Evolutionary conservation across 129 eudicot genomes (phyloP).

Genomic region (Oenanthe sinensis): DNA sequence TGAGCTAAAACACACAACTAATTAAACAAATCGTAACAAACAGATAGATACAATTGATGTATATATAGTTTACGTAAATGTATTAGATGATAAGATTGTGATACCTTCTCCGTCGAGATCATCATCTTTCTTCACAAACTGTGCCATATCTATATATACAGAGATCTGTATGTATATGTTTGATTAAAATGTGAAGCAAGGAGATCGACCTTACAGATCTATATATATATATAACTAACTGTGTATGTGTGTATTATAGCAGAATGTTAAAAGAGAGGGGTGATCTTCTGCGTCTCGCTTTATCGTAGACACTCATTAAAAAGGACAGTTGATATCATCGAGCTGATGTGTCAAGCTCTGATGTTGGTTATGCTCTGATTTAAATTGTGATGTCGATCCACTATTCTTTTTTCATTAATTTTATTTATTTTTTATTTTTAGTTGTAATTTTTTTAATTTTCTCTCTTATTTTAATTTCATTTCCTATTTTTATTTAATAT

Average conservation of each 20-base stretch:
- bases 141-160: slow-evolving; percentile 42
- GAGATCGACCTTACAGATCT: neutral
- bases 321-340: no score
- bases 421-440: no score
- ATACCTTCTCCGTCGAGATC: slow-evolving; percentile 96
- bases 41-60: slow-evolving; percentile 2
- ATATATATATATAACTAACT: neutral
- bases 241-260: neutral
- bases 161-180: neutral
- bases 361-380: no score
- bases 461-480: no score
- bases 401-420: no score
- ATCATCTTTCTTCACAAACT: slow-evolving; percentile 79
- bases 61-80: neutral
- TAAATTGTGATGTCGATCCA: no score
- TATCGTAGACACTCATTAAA: neutral
- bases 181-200: neutral
- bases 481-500: no score
- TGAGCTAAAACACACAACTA: neutral
- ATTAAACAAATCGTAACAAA: neutral
- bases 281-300: neutral
- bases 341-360: no score
- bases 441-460: no score
- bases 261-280: no score
- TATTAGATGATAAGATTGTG: neutral